phyloP scores from a whole-genome alignment of 2,329 filamentous ascomycete species.

The Pyricularia grisea region DNA sequence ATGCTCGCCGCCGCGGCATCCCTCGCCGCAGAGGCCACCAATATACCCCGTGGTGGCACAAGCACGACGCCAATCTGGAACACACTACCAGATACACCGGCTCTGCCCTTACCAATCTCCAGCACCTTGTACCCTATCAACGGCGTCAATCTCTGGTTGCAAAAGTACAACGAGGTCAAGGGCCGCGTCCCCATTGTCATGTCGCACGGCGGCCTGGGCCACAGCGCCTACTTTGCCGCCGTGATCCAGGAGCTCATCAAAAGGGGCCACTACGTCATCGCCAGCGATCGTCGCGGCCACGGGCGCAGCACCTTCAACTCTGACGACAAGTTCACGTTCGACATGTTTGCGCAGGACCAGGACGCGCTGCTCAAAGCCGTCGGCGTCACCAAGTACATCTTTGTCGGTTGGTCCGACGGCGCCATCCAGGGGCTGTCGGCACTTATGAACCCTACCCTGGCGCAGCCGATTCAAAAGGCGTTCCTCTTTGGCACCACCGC shows the following conservation, averaged over 20 bases:
- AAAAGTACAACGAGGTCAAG: conserved; percentile 27
- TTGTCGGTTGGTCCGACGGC: conserved; percentile 32
- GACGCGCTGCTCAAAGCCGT: conserved; percentile 19
- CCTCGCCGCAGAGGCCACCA: neutral
- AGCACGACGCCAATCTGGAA: conserved; percentile 31
- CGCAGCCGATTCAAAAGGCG: conserved; percentile 24
- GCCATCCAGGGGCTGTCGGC: conserved; percentile 26
- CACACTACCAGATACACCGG: conserved; percentile 27
- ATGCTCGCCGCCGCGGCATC: neutral
- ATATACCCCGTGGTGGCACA: neutral
- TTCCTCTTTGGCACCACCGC: conserved; percentile 28
- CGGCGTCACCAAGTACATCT: conserved; percentile 20
- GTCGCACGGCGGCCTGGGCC: conserved; percentile 29
- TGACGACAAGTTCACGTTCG: conserved; percentile 26
- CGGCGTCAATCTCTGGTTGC: conserved; percentile 29
- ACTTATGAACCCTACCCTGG: conserved; percentile 21
- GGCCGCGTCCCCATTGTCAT: conserved; percentile 25
- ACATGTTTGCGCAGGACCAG: conserved; percentile 26
- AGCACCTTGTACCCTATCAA: conserved; percentile 20
- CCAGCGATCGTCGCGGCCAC: conserved; percentile 30
- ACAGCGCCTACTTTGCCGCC: conserved; percentile 29
- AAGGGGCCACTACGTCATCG: conserved; percentile 26
- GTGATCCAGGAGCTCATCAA: conserved; percentile 24
- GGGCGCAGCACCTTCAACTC: conserved; percentile 27
- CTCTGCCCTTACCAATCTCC: conserved; percentile 23